phyloP scores from a whole-genome alignment of 768 basidiomycete genomes.

The Collybiopsis luxurians region DNA sequence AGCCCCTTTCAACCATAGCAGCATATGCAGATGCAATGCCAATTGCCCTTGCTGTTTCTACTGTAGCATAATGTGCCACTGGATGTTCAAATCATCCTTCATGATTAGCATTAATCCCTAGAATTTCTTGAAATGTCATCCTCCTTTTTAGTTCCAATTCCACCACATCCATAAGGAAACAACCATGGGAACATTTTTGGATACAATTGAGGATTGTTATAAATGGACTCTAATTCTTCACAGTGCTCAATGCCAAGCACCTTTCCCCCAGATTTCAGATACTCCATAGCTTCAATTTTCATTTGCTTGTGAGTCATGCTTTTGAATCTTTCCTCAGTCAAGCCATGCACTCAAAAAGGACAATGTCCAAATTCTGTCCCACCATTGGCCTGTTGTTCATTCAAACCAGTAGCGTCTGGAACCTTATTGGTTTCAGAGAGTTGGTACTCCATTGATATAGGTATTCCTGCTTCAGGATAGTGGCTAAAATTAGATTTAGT shows the following conservation, averaged over 20 bases:
- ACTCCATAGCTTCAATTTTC: neutral
- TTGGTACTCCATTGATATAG: conserved; percentile 22
- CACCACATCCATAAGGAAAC: conserved; percentile 5
- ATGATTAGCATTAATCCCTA: conserved; percentile 6
- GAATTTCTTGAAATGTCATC: conserved; percentile 13
- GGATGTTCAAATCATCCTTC: conserved; percentile 13
- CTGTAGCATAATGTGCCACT: conserved; percentile 20
- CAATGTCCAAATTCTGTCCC: conserved; percentile 17
- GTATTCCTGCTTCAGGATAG: conserved; percentile 21
- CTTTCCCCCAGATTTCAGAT: too few species aligned
- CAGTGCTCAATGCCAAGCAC: neutral
- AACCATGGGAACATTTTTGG: conserved; percentile 2
- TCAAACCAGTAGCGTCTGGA: conserved; percentile 10
- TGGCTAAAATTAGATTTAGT: conserved; percentile 15
- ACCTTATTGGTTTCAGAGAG: conserved; percentile 14
- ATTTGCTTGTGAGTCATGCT: neutral
- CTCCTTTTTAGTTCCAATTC: neutral
- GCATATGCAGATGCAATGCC: too few species aligned
- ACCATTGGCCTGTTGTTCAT: neutral
- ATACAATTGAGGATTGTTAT: neutral
- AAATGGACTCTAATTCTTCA: neutral
- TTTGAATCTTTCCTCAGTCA: conserved; percentile 13
- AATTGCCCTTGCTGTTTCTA: conserved; percentile 19
- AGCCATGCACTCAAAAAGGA: conserved; percentile 22
- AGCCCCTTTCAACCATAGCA: conserved; percentile 16